Evolutionary conservation across 1,139 yeast genomes (phyloP).

Genomic region (Saccharomycopsis phalli): DNA sequence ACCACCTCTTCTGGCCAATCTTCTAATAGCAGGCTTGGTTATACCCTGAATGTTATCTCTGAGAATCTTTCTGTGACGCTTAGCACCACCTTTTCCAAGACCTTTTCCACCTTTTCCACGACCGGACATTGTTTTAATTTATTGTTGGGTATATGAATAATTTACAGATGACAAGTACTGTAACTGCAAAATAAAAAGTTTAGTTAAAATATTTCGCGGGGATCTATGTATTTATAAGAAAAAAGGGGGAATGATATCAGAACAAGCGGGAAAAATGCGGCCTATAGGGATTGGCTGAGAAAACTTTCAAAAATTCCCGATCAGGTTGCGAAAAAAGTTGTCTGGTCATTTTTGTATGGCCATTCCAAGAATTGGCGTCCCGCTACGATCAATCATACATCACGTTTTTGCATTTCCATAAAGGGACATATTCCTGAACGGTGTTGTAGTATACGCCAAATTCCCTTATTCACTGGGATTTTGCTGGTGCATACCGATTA

Average conservation of each 20-base stretch:
- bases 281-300: neutral
- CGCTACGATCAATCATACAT: neutral
- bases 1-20: conserved; percentile 99
- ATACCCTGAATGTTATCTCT: conserved; percentile 99
- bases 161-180: neutral
- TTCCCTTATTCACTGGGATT: no score
- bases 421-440: neutral
- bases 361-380: neutral
- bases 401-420: neutral
- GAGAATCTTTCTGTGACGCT: conserved; percentile 99
- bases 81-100: conserved; percentile 99
- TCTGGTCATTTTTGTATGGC: conserved; percentile 6
- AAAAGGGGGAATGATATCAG: conserved; percentile 2
- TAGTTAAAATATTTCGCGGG: conserved; percentile 1
- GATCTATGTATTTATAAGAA: conserved; percentile 8
- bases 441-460: no score
- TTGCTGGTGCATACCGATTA: neutral
- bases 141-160: neutral
- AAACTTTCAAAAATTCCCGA: neutral
- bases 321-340: neutral
- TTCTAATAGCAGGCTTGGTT: conserved; percentile 99
- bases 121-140: conserved; percentile 71
- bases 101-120: conserved; percentile 99
- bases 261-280: conserved; percentile 1
- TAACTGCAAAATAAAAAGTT: neutral